phyloP scores from a whole-genome alignment of 108 stramenopile genomes.

The Aurantiochytrium sp. region DNA sequence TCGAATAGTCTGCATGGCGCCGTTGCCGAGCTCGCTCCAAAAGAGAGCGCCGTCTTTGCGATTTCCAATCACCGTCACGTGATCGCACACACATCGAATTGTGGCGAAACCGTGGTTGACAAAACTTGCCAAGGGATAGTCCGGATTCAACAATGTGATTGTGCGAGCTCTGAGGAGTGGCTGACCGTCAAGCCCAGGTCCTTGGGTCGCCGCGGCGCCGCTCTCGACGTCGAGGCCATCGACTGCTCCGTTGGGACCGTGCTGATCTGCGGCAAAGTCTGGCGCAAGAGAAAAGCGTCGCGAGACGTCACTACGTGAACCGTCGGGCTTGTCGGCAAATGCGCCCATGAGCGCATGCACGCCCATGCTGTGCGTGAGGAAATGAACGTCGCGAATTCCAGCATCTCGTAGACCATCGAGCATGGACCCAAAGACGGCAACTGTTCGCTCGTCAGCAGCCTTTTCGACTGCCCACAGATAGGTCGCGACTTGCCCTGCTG shows the following conservation, averaged over 20 bases:
- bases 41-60: constrained; percentile 36
- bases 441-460: constrained; percentile 20
- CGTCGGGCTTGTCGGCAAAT: constrained; percentile 34
- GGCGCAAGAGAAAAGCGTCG: constrained; percentile 30
- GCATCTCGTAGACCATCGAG: constrained; percentile 27
- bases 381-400: constrained; percentile 41
- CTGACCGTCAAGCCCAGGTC: not conserved
- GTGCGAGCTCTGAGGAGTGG: constrained; percentile 20
- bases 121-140: constrained; percentile 39
- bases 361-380: constrained; percentile 49
- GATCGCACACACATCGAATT: constrained; percentile 26
- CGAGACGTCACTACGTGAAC: constrained; percentile 20
- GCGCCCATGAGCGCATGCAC: constrained; percentile 38
- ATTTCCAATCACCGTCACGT: constrained; percentile 43
- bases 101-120: constrained; percentile 28
- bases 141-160: constrained; percentile 46
- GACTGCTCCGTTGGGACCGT: not conserved
- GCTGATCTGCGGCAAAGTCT: not conserved
- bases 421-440: constrained; percentile 26
- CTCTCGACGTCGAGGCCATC: not conserved
- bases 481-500: constrained; percentile 37
- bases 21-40: constrained; percentile 36
- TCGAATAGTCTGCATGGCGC: not conserved
- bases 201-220: not conserved
- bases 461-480: constrained; percentile 20